Percentiles rank a stretch among this genome's conserved stretches.
phyloP scores from a whole-genome alignment of 768 basidiomycete genomes.

The Baorangia bicolor region DNA sequence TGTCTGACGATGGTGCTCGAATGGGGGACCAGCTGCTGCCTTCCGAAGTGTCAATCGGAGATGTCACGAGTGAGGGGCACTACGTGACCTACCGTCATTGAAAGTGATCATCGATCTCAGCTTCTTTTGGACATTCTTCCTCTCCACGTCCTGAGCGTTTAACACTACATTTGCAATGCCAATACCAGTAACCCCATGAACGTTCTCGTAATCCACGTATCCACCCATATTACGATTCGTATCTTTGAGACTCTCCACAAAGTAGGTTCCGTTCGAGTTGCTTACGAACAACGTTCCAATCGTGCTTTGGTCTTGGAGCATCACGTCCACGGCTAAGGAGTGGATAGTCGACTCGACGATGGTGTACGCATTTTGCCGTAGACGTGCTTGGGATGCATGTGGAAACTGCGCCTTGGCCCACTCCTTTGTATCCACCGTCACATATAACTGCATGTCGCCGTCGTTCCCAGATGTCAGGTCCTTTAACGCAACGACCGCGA shows the following conservation, averaged over 20 bases:
- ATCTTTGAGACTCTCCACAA: constrained; percentile 85
- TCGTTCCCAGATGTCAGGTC: constrained; percentile 53
- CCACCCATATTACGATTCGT: constrained; percentile 89
- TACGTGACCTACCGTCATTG: constrained; percentile 63
- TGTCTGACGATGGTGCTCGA: constrained; percentile 55
- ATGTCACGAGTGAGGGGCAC: neutral
- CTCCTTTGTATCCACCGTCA: constrained; percentile 74
- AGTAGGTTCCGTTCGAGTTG: constrained; percentile 95
- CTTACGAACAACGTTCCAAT: constrained; percentile 94
- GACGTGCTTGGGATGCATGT: constrained; percentile 73
- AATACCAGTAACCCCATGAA: constrained; percentile 86
- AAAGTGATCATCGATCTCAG: constrained; percentile 83
- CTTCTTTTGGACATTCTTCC: constrained; percentile 63
- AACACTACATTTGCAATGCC: constrained; percentile 86
- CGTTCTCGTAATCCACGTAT: constrained; percentile 89
- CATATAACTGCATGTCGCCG: constrained; percentile 83
- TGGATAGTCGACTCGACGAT: constrained; percentile 93
- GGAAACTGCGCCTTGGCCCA: constrained; percentile 95
- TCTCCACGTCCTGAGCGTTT: constrained; percentile 84
- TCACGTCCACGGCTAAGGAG: constrained; percentile 92
- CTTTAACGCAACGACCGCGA: constrained; percentile 85
- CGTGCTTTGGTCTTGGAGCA: constrained; percentile 58
- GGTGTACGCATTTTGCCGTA: constrained; percentile 93
- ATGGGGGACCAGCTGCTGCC: constrained; percentile 78
- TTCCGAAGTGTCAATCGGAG: constrained; percentile 12